Conservation (phyloP, 306 rosid genomes). For the Vigna unguiculata region DNA sequence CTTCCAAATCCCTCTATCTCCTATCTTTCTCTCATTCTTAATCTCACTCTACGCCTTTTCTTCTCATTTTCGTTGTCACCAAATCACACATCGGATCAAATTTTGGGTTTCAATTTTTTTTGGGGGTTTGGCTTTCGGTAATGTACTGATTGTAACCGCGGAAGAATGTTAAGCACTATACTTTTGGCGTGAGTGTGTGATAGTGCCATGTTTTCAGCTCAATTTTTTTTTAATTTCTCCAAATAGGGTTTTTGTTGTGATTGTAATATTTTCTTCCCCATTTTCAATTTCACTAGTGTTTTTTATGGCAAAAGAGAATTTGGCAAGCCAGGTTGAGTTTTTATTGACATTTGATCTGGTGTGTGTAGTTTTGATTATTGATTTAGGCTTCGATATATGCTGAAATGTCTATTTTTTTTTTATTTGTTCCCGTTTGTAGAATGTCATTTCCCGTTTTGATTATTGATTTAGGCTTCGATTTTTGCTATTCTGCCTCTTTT, state of each 20-base stretch:
- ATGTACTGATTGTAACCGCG: conserved; percentile 18
- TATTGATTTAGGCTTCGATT: no score
- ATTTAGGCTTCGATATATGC: conserved; percentile 9
- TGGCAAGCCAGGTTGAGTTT: conserved; percentile 15
- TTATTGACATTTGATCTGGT: conserved; percentile 29
- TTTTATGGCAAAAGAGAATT: not conserved
- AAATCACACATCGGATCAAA: conserved; percentile 18
- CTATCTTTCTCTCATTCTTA: not conserved
- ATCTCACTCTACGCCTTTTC: not conserved
- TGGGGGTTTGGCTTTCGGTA: conserved; percentile 17
- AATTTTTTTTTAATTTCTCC: not conserved
- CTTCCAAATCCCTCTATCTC: not conserved
- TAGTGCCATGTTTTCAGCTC: conserved; percentile 16
- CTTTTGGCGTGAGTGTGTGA: not conserved
- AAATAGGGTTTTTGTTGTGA: not conserved
- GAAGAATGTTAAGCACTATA: not conserved
- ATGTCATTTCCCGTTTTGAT: no score
- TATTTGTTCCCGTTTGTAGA: not conserved
- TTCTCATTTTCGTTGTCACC: conserved; percentile 1
- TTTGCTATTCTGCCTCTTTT: not conserved
- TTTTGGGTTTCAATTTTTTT: conserved; percentile 9
- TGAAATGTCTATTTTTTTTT: not conserved
- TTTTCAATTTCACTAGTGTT: not conserved
- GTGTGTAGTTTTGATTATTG: conserved; percentile 10
- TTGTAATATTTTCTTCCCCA: not conserved